Conservation (phyloP, 1,139 yeast genomes). For the Debaryomyces sp. region DNA sequence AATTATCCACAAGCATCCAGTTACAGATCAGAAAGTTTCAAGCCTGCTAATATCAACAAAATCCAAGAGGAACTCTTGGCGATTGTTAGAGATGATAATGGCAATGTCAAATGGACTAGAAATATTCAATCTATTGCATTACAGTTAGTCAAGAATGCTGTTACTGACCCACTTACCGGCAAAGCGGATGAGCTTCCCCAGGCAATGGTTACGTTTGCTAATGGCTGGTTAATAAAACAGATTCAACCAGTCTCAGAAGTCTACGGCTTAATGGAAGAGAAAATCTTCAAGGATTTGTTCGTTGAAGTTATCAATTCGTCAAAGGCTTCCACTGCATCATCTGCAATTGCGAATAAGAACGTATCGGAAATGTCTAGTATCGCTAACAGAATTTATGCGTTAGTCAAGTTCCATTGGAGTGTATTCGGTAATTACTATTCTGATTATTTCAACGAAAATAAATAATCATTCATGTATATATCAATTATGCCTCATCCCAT, state of each 20-base stretch:
- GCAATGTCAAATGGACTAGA: conserved; percentile 89
- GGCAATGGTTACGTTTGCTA: conserved; percentile 61
- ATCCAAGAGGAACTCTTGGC: conserved; percentile 67
- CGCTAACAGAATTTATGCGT: conserved; percentile 54
- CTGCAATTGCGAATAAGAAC: conserved; percentile 15
- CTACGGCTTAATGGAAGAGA: conserved; percentile 75
- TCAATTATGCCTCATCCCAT: background rate
- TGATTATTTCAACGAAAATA: conserved; percentile 23
- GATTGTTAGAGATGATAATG: conserved; percentile 82
- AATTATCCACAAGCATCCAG: conserved; percentile 20
- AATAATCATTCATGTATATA: conserved; percentile 1
- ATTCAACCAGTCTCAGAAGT: conserved; percentile 83
- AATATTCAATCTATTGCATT: conserved; percentile 74
- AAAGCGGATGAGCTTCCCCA: conserved; percentile 31
- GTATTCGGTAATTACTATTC: conserved; percentile 64
- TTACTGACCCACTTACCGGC: conserved; percentile 10
- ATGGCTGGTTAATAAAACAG: conserved; percentile 82
- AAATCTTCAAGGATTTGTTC: conserved; percentile 56
- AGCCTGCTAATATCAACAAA: conserved; percentile 32
- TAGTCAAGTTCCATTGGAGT: conserved; percentile 72
- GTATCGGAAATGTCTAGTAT: conserved; percentile 51
- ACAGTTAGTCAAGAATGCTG: conserved; percentile 59
- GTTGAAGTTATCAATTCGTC: conserved; percentile 32
- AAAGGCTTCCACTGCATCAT: conserved; percentile 10
- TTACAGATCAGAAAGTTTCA: conserved; percentile 22